Base-by-base conservation (phyloP, 768 basidiomycete species). In the Amanita phalloides region DNA sequence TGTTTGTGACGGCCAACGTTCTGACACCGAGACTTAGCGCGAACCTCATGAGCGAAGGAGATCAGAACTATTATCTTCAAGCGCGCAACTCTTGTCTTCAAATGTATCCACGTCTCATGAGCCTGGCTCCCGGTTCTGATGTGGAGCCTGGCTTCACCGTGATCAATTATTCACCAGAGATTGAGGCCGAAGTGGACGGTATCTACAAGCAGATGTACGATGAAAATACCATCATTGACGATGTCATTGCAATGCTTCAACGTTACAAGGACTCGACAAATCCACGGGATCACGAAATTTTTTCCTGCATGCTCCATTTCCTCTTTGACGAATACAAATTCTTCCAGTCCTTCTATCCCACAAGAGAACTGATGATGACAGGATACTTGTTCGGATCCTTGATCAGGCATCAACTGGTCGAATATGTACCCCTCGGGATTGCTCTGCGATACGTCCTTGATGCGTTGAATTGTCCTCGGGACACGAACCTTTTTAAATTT, bases 311-410 rank as follows among this genome's bases (percentile, higher is more conserved):
- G 84, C 84, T 99, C 47, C 94, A 97, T 71, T 95, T 96, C 75
- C 80, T 99, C 41, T 97, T 99, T 69, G 96, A 98, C 79, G 96
- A 99, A 70, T 96, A 96, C 81, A 94, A 93, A 62, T 99, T 97
- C 75, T 96, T 98, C 81, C 91, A 95, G 63, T 86, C 88, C 37
- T 96, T 86, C 68, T 92, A 92, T 61, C 96, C 96, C 23, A 76
- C 88, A 36, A 87, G 93, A 57, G 93, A 98, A 69, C 77, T 98
- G 43, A 82, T 84, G 48, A 92, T 98, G 83, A 98, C 96, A 6
- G 96, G 90, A 44, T 86, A 91, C 62, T 78, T 99, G 26, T 98
- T 98, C 56, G 96, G 96, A 32, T 93, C 92, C 28, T 79, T 99
- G 60, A 96, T 99, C 58, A 90, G 96, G 58, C 82, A 87, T 62